Evolutionary conservation across 2,329 filamentous ascomycete species (phyloP).

Genomic region (Xylariaceae sp.): DNA sequence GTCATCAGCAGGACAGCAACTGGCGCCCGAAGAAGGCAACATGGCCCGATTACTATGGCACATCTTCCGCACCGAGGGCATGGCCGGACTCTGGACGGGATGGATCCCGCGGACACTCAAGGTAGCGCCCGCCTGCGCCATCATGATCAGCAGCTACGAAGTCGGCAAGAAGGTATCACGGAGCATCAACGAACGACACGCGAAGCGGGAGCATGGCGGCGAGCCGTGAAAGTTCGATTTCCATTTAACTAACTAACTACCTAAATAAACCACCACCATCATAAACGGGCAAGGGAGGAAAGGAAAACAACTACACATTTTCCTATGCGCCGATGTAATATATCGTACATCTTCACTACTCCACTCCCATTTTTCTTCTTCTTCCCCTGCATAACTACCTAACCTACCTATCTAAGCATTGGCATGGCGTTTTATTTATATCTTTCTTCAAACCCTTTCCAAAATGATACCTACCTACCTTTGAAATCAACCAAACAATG

Average conservation of each 20-base stretch:
- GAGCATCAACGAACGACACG: conserved; percentile 58
- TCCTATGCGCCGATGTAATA: not conserved
- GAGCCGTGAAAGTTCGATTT: conserved; percentile 4
- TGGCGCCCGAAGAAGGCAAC: conserved; percentile 64
- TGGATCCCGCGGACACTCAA: conserved; percentile 91
- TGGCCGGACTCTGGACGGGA: conserved; percentile 76
- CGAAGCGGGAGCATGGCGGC: conserved; percentile 22
- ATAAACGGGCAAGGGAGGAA: not conserved
- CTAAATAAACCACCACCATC: no score
- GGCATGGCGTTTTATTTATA: conserved; percentile 17
- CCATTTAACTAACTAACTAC: not conserved
- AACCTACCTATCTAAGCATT: conserved; percentile 23
- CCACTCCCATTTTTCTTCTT: conserved; percentile 16
- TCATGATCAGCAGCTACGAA: conserved; percentile 99
- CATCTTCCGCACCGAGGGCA: conserved; percentile 82
- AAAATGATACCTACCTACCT: no score
- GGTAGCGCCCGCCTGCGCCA: conserved; percentile 92
- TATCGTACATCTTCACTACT: conserved; percentile 13
- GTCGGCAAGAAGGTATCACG: conserved; percentile 85
- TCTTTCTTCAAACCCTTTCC: no score
- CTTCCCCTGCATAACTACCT: conserved; percentile 7
- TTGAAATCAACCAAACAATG: no score
- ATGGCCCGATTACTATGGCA: conserved; percentile 85
- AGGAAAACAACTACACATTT: not conserved
- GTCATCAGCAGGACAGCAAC: conserved; percentile 25